Evolutionary conservation across 176 grass and related monocot species (phyloP).

Genomic region (Musa itinerans): DNA sequence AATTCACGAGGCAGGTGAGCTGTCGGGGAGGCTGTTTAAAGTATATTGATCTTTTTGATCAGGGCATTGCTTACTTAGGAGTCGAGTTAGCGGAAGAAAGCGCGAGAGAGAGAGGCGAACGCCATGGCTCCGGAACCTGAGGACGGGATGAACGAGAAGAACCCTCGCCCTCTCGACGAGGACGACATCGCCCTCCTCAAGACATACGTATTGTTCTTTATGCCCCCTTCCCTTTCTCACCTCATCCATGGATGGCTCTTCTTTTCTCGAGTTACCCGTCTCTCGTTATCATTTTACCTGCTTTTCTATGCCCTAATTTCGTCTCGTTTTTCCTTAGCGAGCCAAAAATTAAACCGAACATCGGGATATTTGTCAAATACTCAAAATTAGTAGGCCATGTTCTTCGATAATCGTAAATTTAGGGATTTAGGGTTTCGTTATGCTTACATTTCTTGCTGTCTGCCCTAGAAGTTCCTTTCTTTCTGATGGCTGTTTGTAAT

Average conservation of each 20-base stretch:
- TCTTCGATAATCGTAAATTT: no score
- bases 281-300: neutral
- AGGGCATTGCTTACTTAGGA: no score
- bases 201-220: conserved; percentile 44
- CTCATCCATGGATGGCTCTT: neutral
- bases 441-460: no score
- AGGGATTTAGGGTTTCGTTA: no score
- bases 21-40: no score
- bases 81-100: neutral
- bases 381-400: no score
- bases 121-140: conserved; percentile 72
- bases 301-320: neutral
- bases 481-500: no score
- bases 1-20: no score
- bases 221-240: neutral
- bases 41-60: no score
- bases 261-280: neutral
- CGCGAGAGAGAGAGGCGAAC: neutral
- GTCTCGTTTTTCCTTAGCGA: neutral
- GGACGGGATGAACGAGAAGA: conserved; percentile 71
- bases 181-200: conserved; percentile 85
- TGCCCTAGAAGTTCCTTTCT: no score
- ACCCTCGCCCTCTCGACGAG: conserved; percentile 59
- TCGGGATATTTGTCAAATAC: no score
- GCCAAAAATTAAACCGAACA: no score